These are phyloP conservation scores for Sugiyamaella lignohabitans DNA, from an alignment of 805 yeast species.

Conservation along the genomic window DNA sequence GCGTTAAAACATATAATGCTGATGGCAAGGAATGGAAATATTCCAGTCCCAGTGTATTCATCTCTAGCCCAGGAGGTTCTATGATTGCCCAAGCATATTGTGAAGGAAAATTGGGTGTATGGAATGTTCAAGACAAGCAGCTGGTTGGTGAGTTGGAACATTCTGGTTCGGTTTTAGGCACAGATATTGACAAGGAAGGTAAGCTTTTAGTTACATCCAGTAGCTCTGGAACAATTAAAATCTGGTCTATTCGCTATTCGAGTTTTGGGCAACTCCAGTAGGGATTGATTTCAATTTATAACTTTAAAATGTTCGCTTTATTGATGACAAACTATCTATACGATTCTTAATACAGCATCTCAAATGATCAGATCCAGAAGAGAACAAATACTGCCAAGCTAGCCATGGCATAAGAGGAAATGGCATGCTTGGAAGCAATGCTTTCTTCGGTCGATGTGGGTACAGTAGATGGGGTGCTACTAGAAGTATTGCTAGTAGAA, in stretches of 20 bases:
- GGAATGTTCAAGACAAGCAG: conserved; percentile 62
- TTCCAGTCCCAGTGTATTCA: conserved; percentile 47
- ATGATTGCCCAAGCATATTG: conserved; percentile 54
- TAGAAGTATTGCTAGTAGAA: conserved; percentile 24
- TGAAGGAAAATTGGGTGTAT: conserved; percentile 44
- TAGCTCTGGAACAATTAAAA: neutral
- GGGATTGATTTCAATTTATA: no score
- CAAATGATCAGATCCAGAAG: no score
- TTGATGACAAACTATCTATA: no score
- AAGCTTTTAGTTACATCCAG: neutral
- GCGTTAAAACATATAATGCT: conserved; percentile 59
- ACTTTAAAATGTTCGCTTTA: no score
- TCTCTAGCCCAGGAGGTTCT: conserved; percentile 13
- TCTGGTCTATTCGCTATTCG: neutral
- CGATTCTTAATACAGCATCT: no score
- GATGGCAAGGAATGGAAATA: conserved; percentile 38
- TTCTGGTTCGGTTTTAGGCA: neutral
- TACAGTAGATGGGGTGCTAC: conserved; percentile 16
- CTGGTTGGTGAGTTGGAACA: conserved; percentile 31
- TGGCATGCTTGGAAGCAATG: no score
- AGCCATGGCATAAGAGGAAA: no score
- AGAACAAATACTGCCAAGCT: no score
- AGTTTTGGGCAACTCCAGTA: no score
- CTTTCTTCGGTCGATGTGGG: no score
- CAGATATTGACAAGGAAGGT: neutral